Evolutionary conservation across 257 asterid genomes (phyloP), one percentile per base, ranked within the genome.

Genomic region (Ajuga chamaepitys): DNA sequence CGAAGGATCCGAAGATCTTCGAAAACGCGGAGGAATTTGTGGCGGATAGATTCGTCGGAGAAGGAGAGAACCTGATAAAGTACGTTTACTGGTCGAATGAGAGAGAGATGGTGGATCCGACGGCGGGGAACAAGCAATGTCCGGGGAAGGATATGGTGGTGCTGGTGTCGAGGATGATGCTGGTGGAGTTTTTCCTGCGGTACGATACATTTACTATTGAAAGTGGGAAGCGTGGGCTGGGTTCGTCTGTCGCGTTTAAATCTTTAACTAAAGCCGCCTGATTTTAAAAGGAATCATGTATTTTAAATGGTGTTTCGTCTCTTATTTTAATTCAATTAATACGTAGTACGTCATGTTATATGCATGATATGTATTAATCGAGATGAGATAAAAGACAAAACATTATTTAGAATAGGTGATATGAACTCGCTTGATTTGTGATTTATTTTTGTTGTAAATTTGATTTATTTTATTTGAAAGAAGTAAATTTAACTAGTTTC

Each of bases 111-210:
- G 80, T 78, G 2, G 64, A 73, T 20, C 87, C 91, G 5, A 62
- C 62, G 9, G 77, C 32, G 26, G 77, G 41, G 1, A 67, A 86
- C 32, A 84, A 86, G 57, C 91, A 86, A 48, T 86, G 91, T 32
- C 72, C 88, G 0, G 95, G 59, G 3, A 86, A 70, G 60, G 70
- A 84, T 38, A 30, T 82, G 24, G 82, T 77, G 56, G 77, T 84
- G 51, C 44, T 80, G 13, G 28, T 84, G 38, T 70, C 71, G 50
- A 69, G 87, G 73, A 24, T 84, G 37, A 63, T 84, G 85, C 22
- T 84, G 68, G 88, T 80, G 42, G 95, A 86, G 24, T 68, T 86
- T n/a, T 86, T 84, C 46, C 80, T 84, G 20, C 68, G 75, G 55
- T 84, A 80, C 20, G 95, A 86, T 44, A 82, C 85, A 1, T 80